Conservation (phyloP, 306 rosid genomes). For the Lupinus albus region DNA sequence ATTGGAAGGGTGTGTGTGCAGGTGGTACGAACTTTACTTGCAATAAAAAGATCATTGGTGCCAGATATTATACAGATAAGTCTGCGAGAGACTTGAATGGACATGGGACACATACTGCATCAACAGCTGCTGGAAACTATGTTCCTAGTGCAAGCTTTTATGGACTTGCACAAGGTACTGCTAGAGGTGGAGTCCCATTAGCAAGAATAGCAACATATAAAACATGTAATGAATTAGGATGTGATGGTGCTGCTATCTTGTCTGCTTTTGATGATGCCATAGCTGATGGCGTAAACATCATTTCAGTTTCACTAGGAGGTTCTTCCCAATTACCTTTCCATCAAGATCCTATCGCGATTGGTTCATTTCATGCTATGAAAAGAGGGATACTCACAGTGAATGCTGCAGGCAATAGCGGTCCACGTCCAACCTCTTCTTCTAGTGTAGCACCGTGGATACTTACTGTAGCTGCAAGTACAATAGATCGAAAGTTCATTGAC, state of each 20-base stretch:
- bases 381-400: slow-evolving; percentile 48
- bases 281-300: slow-evolving; percentile 52
- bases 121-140: too few species aligned
- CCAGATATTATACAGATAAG: neutral
- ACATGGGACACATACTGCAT: slow-evolving; percentile 12
- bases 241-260: slow-evolving; percentile 6
- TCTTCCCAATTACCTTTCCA: accelerated
- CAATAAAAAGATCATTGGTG: slow-evolving; percentile 36
- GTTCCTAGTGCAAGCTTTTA: too few species aligned
- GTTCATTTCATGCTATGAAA: slow-evolving; percentile 52
- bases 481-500: neutral
- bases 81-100: slow-evolving; percentile 14
- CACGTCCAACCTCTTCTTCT: neutral
- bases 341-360: slow-evolving; percentile 43
- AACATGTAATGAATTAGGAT: neutral
- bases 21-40: slow-evolving; percentile 40
- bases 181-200: too few species aligned
- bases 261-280: slow-evolving; percentile 57
- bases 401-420: slow-evolving; percentile 52
- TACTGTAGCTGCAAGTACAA: slow-evolving; percentile 52
- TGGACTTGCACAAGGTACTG: too few species aligned
- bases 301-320: slow-evolving; percentile 45
- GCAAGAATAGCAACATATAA: slow-evolving; percentile 2
- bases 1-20: slow-evolving; percentile 43
- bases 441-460: slow-evolving; percentile 57